These are phyloP conservation scores for Ogataea kodamae DNA, from an alignment of 805 yeast genomes.

Conservation along the genomic window DNA sequence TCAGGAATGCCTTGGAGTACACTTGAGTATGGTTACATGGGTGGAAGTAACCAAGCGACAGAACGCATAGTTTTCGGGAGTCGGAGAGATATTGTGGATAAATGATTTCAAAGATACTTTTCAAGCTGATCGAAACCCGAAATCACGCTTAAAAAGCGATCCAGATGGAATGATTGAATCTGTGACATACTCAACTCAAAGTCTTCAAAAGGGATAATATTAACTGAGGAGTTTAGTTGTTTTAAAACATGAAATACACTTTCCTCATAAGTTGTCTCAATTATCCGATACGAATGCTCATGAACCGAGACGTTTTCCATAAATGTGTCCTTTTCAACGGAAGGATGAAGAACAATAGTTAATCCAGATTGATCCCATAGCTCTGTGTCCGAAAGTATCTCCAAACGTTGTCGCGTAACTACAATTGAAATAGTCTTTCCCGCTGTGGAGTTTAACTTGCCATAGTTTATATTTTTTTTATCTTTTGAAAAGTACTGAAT, in stretches of 20 bases:
- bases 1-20: slow-evolving; percentile 50
- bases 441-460: slow-evolving; percentile 4
- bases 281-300: slow-evolving; percentile 31
- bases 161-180: slow-evolving; percentile 25
- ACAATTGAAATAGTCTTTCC: slow-evolving; percentile 20
- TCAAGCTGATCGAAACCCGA: slow-evolving; percentile 15
- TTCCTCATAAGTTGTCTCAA: slow-evolving; percentile 43
- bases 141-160: slow-evolving; percentile 24
- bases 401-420: slow-evolving; percentile 12
- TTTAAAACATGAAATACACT: slow-evolving; percentile 57
- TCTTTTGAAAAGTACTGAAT: slow-evolving; percentile 8
- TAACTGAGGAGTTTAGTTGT: slow-evolving; percentile 36
- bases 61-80: slow-evolving; percentile 56
- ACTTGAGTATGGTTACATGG: slow-evolving; percentile 56
- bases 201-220: slow-evolving; percentile 24
- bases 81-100: slow-evolving; percentile 40
- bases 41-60: slow-evolving; percentile 51
- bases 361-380: slow-evolving; percentile 22
- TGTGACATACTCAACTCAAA: slow-evolving; percentile 13
- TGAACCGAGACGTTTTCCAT: slow-evolving; percentile 22
- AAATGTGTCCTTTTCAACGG: slow-evolving; percentile 15
- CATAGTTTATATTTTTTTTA: slow-evolving; percentile 1
- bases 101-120: slow-evolving; percentile 6
- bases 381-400: slow-evolving; percentile 9
- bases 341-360: slow-evolving; percentile 29